These are phyloP conservation scores for Coemansia pectinata DNA, from an alignment of 192 early-diverging fungal genomes.

Conservation along the genomic window DNA sequence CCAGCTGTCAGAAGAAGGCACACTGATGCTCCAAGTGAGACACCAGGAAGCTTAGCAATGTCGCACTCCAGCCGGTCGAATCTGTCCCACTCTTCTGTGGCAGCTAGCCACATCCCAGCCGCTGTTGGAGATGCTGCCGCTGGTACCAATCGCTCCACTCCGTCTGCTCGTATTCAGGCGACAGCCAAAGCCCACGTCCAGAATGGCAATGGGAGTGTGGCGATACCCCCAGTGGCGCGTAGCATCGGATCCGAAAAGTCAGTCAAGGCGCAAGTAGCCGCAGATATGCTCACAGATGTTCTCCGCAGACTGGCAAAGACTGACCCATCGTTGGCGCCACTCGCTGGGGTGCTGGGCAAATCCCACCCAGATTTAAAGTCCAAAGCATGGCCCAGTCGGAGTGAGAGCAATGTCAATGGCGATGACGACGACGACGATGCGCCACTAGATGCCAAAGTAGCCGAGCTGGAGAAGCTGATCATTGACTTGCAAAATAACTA, in stretches of 20 bases:
- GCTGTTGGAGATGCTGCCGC: not conserved
- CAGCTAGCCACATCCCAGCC: not conserved
- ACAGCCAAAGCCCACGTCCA: not conserved
- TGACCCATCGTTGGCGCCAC: conserved; percentile 30
- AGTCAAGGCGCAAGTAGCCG: conserved; percentile 51
- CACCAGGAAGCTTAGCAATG: not conserved
- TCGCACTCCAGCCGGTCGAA: not conserved
- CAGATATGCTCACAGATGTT: conserved; percentile 46
- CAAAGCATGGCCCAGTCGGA: not conserved
- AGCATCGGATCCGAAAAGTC: conserved; percentile 7
- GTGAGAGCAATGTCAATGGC: not conserved
- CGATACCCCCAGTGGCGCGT: not conserved
- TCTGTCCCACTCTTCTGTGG: not conserved
- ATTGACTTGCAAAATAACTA: conserved; percentile 34
- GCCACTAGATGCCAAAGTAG: conserved; percentile 50
- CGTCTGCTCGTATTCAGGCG: not conserved
- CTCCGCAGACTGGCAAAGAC: conserved; percentile 31
- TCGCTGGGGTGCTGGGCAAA: conserved; percentile 12
- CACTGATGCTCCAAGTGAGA: not conserved
- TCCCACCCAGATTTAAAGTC: not conserved
- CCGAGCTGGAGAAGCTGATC: conserved; percentile 49
- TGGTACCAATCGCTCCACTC: not conserved
- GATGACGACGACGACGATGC: conserved; percentile 9
- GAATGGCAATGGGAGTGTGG: not conserved
- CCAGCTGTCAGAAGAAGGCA: not conserved